Evolutionary conservation across 768 basidiomycete genomes (phyloP).

Genomic region (Crassisporium funariophilum): DNA sequence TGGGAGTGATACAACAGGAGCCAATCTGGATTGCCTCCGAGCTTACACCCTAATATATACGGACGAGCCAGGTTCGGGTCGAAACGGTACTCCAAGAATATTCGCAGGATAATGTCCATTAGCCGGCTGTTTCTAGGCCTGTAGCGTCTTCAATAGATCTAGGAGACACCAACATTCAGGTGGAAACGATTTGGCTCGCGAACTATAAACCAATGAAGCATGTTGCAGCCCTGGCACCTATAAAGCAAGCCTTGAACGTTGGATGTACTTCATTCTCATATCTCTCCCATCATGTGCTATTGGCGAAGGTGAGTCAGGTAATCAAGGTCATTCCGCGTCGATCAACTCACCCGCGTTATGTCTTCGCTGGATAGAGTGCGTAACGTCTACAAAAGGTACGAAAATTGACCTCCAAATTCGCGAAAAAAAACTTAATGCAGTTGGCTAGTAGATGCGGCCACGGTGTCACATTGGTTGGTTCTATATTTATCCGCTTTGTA

Average conservation of each 20-base stretch:
- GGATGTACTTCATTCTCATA: slow-evolving; percentile 9
- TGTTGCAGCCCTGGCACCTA: slow-evolving; percentile 16
- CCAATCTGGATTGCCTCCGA: too few relatives aligned
- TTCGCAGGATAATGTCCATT: too few relatives aligned
- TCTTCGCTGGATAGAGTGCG: slow-evolving; percentile 43
- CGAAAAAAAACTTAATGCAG: slow-evolving; percentile 5
- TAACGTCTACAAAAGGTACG: slow-evolving; percentile 55
- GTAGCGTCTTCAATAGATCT: too few relatives aligned
- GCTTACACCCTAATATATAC: too few relatives aligned
- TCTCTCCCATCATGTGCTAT: slow-evolving; percentile 51
- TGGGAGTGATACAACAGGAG: too few relatives aligned
- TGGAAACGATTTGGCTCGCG: slow-evolving; percentile 17
- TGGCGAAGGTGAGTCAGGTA: slow-evolving; percentile 52
- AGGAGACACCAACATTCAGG: slow-evolving; percentile 21
- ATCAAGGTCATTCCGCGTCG: background rate
- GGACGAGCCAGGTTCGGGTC: too few relatives aligned
- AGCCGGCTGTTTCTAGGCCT: too few relatives aligned
- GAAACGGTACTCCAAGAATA: too few relatives aligned
- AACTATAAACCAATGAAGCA: slow-evolving; percentile 11
- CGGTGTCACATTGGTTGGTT: slow-evolving; percentile 48
- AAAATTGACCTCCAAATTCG: slow-evolving; percentile 4
- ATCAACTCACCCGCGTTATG: slow-evolving; percentile 23
- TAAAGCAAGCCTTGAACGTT: slow-evolving; percentile 20
- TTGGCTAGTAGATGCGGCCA: slow-evolving; percentile 52
- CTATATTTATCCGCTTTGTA: background rate